Conservation (phyloP, 2,329 filamentous ascomycete species). For the Trichophyton rubrum region DNA sequence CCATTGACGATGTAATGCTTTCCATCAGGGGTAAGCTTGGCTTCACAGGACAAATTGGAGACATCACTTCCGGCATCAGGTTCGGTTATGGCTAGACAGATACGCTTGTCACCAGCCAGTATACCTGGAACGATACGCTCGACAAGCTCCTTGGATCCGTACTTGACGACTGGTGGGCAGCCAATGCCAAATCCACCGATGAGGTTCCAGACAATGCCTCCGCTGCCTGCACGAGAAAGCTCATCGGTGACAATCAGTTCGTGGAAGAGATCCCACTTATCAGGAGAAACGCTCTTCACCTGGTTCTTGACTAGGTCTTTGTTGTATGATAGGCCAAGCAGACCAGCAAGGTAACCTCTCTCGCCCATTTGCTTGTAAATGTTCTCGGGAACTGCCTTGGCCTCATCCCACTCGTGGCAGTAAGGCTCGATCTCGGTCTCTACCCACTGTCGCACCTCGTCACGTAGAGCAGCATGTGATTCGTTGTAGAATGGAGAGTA, state of each 20-base stretch:
- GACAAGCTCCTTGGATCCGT: constrained; percentile 71
- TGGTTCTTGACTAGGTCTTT: constrained; percentile 57
- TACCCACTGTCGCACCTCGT: constrained; percentile 85
- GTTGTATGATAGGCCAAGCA: constrained; percentile 70
- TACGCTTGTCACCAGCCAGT: constrained; percentile 83
- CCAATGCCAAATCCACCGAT: constrained; percentile 96
- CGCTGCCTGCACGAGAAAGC: constrained; percentile 74
- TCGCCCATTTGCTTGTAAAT: constrained; percentile 96
- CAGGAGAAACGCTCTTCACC: constrained; percentile 64
- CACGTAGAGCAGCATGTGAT: constrained; percentile 77
- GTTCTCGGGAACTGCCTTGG: constrained; percentile 70
- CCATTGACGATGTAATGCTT: constrained; percentile 99
- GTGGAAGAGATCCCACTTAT: constrained; percentile 98
- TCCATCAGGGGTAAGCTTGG: constrained; percentile 84
- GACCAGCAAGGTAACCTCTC: constrained; percentile 78
- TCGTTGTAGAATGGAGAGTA: constrained; percentile 96
- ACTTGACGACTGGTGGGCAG: constrained; percentile 80
- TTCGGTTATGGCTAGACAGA: constrained; percentile 95
- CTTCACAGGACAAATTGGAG: constrained; percentile 88
- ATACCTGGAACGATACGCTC: constrained; percentile 83
- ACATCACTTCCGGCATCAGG: constrained; percentile 92
- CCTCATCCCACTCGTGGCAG: constrained; percentile 94
- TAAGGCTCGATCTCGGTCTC: constrained; percentile 79
- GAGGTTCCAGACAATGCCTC: constrained; percentile 93
- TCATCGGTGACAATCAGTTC: constrained; percentile 94